Conservation (phyloP, 2,329 filamentous ascomycete genomes). For the Aspergillus hiratsukae region DNA sequence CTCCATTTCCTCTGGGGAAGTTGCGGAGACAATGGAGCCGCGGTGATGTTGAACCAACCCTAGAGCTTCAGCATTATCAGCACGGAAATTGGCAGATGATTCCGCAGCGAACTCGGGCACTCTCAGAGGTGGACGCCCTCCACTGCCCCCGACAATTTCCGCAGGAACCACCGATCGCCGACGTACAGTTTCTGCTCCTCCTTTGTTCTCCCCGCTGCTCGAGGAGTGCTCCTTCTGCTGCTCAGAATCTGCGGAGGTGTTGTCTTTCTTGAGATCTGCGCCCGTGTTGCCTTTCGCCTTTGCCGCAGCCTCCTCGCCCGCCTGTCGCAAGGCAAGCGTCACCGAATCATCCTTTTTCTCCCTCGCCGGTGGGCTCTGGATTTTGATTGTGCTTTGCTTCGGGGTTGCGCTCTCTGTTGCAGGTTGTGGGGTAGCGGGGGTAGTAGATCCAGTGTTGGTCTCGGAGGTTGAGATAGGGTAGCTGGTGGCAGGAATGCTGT, state of each 20-base stretch:
- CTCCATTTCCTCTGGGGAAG: slow-evolving; percentile 31
- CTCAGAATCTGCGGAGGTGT: slow-evolving; percentile 13
- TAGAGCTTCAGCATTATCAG: slow-evolving; percentile 31
- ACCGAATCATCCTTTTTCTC: slow-evolving; percentile 35
- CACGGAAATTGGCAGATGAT: slow-evolving; percentile 36
- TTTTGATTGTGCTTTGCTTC: slow-evolving; percentile 37
- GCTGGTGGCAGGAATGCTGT: slow-evolving; percentile 29
- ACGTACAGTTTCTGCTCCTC: slow-evolving; percentile 18
- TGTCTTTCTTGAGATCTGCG: slow-evolving; percentile 10
- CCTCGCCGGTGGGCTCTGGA: slow-evolving; percentile 36
- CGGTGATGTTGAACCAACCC: slow-evolving; percentile 39
- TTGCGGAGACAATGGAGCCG: slow-evolving; percentile 31
- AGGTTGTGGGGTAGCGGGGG: slow-evolving; percentile 21
- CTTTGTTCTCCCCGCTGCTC: slow-evolving; percentile 12
- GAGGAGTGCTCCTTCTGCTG: slow-evolving; percentile 13
- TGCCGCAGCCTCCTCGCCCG: slow-evolving; percentile 37
- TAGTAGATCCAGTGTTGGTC: slow-evolving; percentile 21
- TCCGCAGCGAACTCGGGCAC: slow-evolving; percentile 33
- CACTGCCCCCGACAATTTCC: slow-evolving; percentile 21
- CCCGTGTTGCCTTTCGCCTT: slow-evolving; percentile 31
- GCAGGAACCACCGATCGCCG: slow-evolving; percentile 26
- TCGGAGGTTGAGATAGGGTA: slow-evolving; percentile 17
- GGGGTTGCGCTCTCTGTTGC: slow-evolving; percentile 18
- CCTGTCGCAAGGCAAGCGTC: slow-evolving; percentile 41
- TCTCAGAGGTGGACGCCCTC: slow-evolving; percentile 26